Conservation (phyloP, 83 land plant species). For the Isoetes engelmannii region DNA sequence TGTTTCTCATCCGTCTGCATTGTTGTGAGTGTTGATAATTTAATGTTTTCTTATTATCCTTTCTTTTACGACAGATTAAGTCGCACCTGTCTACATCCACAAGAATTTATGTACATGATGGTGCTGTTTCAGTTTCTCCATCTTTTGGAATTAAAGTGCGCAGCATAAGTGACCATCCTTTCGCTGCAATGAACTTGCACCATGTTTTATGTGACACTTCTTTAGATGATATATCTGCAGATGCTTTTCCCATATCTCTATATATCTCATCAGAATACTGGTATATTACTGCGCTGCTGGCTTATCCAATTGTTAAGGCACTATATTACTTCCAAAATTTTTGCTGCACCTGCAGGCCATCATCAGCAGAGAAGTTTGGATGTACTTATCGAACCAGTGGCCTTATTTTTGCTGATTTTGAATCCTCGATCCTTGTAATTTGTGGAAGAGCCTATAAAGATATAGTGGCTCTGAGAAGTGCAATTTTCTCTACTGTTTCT, state of each 20-base stretch:
- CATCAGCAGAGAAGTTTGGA: no score
- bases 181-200: constrained; percentile 41
- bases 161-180: constrained; percentile 50
- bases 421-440: no score
- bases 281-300: constrained; percentile 20
- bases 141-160: constrained; percentile 53
- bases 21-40: not conserved
- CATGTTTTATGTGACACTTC: constrained; percentile 45
- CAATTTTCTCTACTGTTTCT: no score
- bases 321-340: no score
- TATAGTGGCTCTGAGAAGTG: no score
- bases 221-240: constrained; percentile 39
- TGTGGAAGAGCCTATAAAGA: no score
- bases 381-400: no score
- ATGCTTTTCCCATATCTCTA: constrained; percentile 51
- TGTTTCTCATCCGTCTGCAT: not conserved
- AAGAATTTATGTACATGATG: constrained; percentile 58
- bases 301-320: no score
- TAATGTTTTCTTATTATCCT: not conserved
- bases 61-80: constrained; percentile 37
- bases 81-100: constrained; percentile 40
- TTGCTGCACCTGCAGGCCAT: no score
- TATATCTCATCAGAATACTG: constrained; percentile 52
- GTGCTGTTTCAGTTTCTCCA: constrained; percentile 50
- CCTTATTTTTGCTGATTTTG: no score